phyloP scores from a whole-genome alignment of 208 protist species.

The Acanthamoeba divionensis region DNA sequence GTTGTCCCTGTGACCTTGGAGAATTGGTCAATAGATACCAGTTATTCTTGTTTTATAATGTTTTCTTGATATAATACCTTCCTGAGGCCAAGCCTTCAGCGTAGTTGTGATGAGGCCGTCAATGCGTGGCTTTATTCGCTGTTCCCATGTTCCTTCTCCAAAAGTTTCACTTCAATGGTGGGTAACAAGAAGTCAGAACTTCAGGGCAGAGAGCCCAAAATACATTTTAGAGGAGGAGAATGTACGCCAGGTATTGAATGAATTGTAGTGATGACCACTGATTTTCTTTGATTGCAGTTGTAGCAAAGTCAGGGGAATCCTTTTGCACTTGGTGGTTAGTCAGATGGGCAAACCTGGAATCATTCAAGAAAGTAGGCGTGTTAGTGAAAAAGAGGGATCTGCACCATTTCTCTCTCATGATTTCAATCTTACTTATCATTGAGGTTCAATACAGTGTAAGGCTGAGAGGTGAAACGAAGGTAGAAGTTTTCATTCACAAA shows the following conservation, averaged over 20 bases:
- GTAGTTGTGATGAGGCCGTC: neutral
- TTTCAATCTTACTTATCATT: neutral
- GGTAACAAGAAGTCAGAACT: neutral
- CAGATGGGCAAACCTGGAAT: constrained; percentile 60
- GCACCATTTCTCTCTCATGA: too few relatives aligned
- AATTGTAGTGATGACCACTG: constrained; percentile 52
- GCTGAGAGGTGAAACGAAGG: constrained; percentile 58
- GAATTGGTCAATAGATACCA: neutral
- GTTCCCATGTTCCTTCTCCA: neutral
- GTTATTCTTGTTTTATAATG: neutral
- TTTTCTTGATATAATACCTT: neutral
- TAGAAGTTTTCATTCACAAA: constrained; percentile 56
- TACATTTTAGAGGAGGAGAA: neutral
- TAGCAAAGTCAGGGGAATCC: constrained; percentile 29
- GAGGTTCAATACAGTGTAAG: neutral
- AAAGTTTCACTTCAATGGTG: neutral
- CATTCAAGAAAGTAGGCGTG: too few relatives aligned
- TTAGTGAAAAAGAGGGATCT: too few relatives aligned
- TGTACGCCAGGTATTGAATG: neutral
- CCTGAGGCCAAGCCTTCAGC: neutral
- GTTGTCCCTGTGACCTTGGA: constrained; percentile 36
- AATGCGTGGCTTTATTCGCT: neutral
- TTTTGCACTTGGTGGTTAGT: constrained; percentile 68
- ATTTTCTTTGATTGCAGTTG: constrained; percentile 25
- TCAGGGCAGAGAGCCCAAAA: neutral